Conservation (phyloP, 2,329 filamentous ascomycete species). For the Parafenestella ontariensis region DNA sequence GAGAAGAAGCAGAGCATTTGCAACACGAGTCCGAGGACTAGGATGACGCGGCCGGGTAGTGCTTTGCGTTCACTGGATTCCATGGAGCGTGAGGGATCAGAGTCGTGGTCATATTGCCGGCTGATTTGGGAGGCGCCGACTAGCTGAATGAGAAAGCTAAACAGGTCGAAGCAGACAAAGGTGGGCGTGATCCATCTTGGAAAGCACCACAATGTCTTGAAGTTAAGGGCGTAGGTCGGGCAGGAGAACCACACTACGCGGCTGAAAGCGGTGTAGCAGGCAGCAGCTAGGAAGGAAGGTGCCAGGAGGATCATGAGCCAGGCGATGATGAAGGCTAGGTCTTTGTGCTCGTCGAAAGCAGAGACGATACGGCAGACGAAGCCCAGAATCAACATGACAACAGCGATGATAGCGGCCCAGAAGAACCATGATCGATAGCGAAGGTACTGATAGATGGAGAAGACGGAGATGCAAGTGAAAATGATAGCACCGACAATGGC, state of each 20-base stretch:
- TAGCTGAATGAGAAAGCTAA: conserved; percentile 58
- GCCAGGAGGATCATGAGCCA: conserved; percentile 57
- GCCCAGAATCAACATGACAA: conserved; percentile 58
- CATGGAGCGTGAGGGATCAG: conserved; percentile 51
- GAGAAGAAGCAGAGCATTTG: conserved; percentile 60
- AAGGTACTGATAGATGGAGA: conserved; percentile 43
- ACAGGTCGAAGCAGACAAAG: conserved; percentile 58
- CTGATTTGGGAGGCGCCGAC: conserved; percentile 54
- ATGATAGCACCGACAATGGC: conserved; percentile 53
- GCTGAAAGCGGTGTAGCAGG: conserved; percentile 59
- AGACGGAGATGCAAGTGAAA: conserved; percentile 47
- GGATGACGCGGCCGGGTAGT: conserved; percentile 39
- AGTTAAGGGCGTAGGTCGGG: conserved; percentile 49
- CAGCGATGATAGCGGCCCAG: conserved; percentile 43
- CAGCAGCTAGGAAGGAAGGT: conserved; percentile 58
- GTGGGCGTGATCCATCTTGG: conserved; percentile 55
- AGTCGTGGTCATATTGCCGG: conserved; percentile 36
- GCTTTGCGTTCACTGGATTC: conserved; percentile 40
- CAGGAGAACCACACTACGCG: conserved; percentile 54
- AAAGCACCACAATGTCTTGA: conserved; percentile 53
- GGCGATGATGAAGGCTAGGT: conserved; percentile 50
- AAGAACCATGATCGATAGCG: conserved; percentile 48
- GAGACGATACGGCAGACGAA: conserved; percentile 60
- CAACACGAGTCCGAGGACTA: conserved; percentile 58
- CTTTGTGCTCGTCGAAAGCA: conserved; percentile 38